A percentile compares a stretch with the other conserved stretches of the same genome.
phyloP scores from a whole-genome alignment of 345 rosid species.

The Lepidium didymum region DNA sequence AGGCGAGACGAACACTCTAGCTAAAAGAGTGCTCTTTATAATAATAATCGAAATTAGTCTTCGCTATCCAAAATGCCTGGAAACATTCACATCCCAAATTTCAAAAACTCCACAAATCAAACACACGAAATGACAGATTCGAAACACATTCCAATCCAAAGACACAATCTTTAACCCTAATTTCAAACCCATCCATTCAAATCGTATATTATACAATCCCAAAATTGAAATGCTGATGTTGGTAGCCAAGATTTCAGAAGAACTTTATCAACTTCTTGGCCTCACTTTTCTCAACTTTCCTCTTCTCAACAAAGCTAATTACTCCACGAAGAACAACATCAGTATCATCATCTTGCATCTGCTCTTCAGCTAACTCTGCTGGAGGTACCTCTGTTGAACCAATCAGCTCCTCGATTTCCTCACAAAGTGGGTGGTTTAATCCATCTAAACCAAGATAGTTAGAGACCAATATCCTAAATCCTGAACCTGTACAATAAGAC shows the following conservation, averaged over 20 bases:
- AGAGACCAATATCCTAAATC: conserved; percentile 35
- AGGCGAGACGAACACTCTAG: conserved; percentile 24
- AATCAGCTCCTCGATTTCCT: conserved; percentile 30
- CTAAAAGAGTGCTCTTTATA: background rate
- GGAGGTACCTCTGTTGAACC: conserved; percentile 20
- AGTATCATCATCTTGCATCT: too few species aligned
- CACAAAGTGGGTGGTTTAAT: conserved; percentile 19
- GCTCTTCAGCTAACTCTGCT: too few species aligned
- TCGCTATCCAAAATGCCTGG: conserved; percentile 19
- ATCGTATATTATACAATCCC: background rate
- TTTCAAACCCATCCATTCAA: too few species aligned
- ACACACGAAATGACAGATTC: background rate
- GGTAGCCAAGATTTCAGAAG: background rate
- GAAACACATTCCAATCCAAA: background rate
- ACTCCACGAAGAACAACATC: conserved; percentile 18
- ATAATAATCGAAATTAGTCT: conserved; percentile 12
- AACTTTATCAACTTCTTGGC: background rate
- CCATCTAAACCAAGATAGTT: conserved; percentile 33
- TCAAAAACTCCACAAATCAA: background rate
- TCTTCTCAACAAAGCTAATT: conserved; percentile 30
- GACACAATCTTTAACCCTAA: background rate
- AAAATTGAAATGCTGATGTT: background rate
- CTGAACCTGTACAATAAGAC: conserved; percentile 37
- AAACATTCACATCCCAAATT: background rate
- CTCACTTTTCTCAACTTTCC: conserved; percentile 18